A percentile compares a stretch with the other conserved stretches of the same genome.
These are phyloP conservation scores for Thielaviopsis ethacetica DNA, from an alignment of 2,329 filamentous ascomycete genomes.

Conservation along the genomic window DNA sequence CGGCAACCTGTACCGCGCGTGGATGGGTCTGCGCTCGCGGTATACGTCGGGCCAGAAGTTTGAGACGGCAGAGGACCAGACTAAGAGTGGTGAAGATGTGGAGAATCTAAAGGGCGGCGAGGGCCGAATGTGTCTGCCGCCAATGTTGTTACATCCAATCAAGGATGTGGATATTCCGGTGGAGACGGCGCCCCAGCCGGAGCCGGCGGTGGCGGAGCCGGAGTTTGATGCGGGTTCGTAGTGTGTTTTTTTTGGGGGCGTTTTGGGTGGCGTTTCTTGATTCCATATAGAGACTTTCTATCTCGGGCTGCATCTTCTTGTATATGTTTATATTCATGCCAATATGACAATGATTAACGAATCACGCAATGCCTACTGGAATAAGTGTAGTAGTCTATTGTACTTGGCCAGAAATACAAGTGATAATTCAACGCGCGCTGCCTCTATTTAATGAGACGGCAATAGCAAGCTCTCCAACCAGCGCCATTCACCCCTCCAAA, in stretches of 20 bases:
- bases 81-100: slow-evolving; percentile 31
- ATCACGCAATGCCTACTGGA: background rate
- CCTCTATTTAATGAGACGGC: background rate
- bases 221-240: slow-evolving; percentile 32
- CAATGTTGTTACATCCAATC: slow-evolving; percentile 77
- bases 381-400: background rate
- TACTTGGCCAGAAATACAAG: slow-evolving; percentile 6
- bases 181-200: slow-evolving; percentile 33
- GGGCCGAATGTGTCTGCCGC: slow-evolving; percentile 79
- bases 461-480: no score
- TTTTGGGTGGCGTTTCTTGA: slow-evolving; percentile 2
- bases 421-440: background rate
- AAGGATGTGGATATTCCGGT: slow-evolving; percentile 58
- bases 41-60: slow-evolving; percentile 65
- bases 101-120: slow-evolving; percentile 48
- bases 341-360: background rate
- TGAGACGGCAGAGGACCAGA: slow-evolving; percentile 42
- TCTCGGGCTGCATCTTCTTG: background rate
- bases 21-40: slow-evolving; percentile 69
- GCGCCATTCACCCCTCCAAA: background rate
- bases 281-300: background rate
- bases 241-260: slow-evolving; percentile 4
- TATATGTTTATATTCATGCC: background rate
- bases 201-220: slow-evolving; percentile 21
- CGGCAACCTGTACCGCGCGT: slow-evolving; percentile 64